Evolutionary conservation across 495 filamentous ascomycete species (phyloP), one percentile per base, ranked within the genome.

Genomic region (Penicilliopsis zonata): DNA sequence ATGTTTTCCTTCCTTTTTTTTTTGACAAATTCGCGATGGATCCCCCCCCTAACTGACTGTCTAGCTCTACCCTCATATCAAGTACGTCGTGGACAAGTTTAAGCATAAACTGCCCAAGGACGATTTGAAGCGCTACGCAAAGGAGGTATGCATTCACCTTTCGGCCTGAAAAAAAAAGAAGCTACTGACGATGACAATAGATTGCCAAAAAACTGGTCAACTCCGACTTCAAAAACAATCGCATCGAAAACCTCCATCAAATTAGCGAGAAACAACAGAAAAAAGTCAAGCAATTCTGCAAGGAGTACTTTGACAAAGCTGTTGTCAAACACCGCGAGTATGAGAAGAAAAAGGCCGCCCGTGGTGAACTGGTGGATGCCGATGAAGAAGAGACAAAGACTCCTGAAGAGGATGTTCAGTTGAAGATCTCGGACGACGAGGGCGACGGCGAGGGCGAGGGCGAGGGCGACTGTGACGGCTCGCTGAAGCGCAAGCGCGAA

Each of bases 161-260:
- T 18, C 3, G 3, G n/a, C 13, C 14, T 4, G 4, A 9, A 4
- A 15, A 5, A 18, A 16, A 29, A 18, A 27, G 5, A 3, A 3
- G 17, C 9, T 31, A 17, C 30, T 42, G 19, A 44, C 30, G 26
- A 5, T 30, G 21, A 37, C 12, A 28, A n/a, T 33, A 77, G 74
- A 65, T 74, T 12, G 74, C 77, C 35, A 92, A 88, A 52, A 93
- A 86, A 49, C 65, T 95, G 17, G 85, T 93, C 18, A 73, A 78
- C 16, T 84, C 82, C 0, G 86, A 95, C 47, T 95, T 80, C 61
- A 94, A 92, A 53, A 74, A 87, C 43, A 69, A 72, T 24, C 77
- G 82, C 3, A 86, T 95, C 7, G 65, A 76, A 13, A 80, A 95
- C 43, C 87, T 86, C 3, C 83, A 73, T n/a, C 67, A 70, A 30